Base-by-base conservation (phyloP, 352 stramenopile genomes). In the Halophytophthora polymorphica region DNA sequence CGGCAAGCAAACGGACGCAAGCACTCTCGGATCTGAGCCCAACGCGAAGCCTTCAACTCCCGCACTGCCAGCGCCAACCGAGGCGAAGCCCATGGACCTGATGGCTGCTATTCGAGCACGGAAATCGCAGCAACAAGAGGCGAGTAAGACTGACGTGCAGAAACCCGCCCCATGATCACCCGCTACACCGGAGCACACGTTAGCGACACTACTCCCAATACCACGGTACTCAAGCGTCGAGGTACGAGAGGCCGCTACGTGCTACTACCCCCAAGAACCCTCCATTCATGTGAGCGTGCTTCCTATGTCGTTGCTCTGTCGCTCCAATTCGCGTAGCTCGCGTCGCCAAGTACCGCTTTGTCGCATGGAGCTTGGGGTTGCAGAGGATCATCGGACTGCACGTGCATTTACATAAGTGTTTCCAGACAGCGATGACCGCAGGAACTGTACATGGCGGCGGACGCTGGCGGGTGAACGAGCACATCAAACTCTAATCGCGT, bases 61-160 rank as follows among this genome's bases (percentile, higher is more conserved):
- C 6, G 33, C 33, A 38, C 6, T 38, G 11, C 33, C 33, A 17
- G 7, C 36, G 28, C 15, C 46, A 31, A 19, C 44, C 22, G 0
- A 33, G 28, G 43, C 5, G 15, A 62, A 63, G 29, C 66, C 75
- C 15, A 39, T 73, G 19, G 67, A 85, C 33, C 55, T 91, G 12
- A 69, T 91, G 39, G 73, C 77, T n/a, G 73, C 74, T 22, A 91
- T 91, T 56, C 72, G 77, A 53, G 69, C 71, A 18, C 72, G 71
- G 6, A 73, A 77, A 39, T 50, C 34, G n/a, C 40, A 50, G 12
- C 46, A 62, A n/a, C 33, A 38, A n/a, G 33, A 38, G 13, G 15
- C 3, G 11, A 38, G 33, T 10, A 38, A n/a, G 3, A 31, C 12
- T 34, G 47, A 55, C 45, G 45, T 28, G 55, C 29, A 23, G 10